Percentiles rank a stretch among this genome's conserved stretches.
These are phyloP conservation scores for Amanita muscaria DNA, from an alignment of 768 basidiomycete genomes.

Conservation along the genomic window DNA sequence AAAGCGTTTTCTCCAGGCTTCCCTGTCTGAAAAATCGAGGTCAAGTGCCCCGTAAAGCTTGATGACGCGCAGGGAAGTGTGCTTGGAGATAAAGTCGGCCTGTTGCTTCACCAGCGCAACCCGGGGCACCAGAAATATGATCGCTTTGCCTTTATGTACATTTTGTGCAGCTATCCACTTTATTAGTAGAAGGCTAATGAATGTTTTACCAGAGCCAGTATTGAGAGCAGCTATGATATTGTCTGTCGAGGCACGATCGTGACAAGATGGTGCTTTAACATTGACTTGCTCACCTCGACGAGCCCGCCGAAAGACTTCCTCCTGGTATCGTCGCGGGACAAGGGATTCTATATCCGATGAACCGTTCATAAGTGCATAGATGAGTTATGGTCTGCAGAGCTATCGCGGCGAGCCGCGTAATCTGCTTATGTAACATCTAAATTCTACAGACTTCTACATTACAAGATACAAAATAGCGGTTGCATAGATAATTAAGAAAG, in stretches of 20 bases:
- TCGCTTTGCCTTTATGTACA: constrained; percentile 42
- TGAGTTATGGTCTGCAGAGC: no score
- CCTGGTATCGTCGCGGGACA: constrained; percentile 51
- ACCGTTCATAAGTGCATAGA: neutral
- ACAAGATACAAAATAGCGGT: no score
- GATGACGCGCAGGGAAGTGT: constrained; percentile 58
- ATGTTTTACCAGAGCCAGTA: constrained; percentile 75
- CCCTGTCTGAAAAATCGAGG: constrained; percentile 60
- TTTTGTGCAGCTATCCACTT: constrained; percentile 60
- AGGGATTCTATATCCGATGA: neutral
- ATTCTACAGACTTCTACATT: no score
- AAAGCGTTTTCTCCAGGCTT: constrained; percentile 58
- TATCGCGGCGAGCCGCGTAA: no score
- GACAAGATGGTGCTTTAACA: neutral
- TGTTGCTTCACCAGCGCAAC: constrained; percentile 84
- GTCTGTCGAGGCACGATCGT: constrained; percentile 21
- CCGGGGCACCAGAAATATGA: constrained; percentile 79
- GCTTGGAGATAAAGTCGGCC: constrained; percentile 50
- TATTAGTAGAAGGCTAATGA: constrained; percentile 66
- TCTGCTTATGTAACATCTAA: no score
- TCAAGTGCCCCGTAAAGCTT: constrained; percentile 65
- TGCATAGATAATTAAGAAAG: no score
- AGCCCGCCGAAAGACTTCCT: constrained; percentile 60
- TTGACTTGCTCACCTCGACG: constrained; percentile 28
- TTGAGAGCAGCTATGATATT: constrained; percentile 71